Evolutionary conservation across 352 stramenopile genomes (phyloP).

Genomic region (Globisporangium polare): DNA sequence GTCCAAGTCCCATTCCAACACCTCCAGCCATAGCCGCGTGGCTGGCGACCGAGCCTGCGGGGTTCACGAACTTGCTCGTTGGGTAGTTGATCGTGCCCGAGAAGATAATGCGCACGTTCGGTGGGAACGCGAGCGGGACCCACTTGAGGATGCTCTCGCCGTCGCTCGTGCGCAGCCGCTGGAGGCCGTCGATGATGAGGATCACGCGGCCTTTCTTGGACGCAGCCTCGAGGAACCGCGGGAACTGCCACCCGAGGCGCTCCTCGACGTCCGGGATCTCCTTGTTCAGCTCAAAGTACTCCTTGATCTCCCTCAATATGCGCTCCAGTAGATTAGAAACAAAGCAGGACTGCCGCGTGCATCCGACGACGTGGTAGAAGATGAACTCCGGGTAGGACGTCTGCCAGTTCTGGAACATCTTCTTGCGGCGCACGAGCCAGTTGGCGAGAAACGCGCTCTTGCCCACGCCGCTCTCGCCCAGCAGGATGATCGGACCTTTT

Average conservation of each 20-base stretch:
- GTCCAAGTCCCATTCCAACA: background rate
- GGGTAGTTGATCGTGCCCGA: slow-evolving; percentile 55
- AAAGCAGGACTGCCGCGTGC: slow-evolving; percentile 79
- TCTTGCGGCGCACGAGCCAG: slow-evolving; percentile 78
- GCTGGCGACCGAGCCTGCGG: background rate
- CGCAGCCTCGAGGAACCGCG: slow-evolving; percentile 86
- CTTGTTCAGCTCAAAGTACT: slow-evolving; percentile 90
- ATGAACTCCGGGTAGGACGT: slow-evolving; percentile 82
- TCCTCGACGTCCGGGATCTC: slow-evolving; percentile 82
- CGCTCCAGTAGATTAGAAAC: slow-evolving; percentile 85
- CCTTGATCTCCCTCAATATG: slow-evolving; percentile 86
- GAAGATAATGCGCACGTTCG: slow-evolving; percentile 88
- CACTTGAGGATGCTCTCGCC: slow-evolving; percentile 90
- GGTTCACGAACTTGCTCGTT: slow-evolving; percentile 34
- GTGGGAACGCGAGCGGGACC: slow-evolving; percentile 83
- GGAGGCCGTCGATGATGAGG: slow-evolving; percentile 88
- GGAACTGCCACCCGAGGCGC: slow-evolving; percentile 89
- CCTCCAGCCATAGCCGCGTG: background rate
- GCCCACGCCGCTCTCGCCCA: slow-evolving; percentile 68
- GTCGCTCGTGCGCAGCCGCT: slow-evolving; percentile 80
- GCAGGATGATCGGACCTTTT: slow-evolving; percentile 68
- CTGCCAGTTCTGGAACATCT: slow-evolving; percentile 85
- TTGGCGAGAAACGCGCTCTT: slow-evolving; percentile 81
- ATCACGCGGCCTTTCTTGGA: slow-evolving; percentile 88
- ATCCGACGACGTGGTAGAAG: slow-evolving; percentile 90